Conservation (phyloP, 306 rosid species). For the Rosa chinensis region DNA sequence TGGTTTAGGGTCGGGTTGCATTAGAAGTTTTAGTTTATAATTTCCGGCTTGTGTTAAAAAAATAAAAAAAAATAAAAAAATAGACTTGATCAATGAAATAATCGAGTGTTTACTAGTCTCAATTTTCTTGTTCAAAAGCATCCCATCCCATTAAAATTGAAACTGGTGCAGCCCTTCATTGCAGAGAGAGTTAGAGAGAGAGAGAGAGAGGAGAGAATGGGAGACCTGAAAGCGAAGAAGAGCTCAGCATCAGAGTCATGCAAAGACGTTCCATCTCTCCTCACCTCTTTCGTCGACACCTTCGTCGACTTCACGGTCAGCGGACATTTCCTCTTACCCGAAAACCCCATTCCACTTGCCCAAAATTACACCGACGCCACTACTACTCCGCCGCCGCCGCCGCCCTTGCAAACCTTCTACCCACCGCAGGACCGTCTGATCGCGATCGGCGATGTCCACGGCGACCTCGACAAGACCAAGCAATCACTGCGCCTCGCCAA, state of each 20-base stretch:
- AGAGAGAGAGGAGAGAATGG: background rate
- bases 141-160: no score
- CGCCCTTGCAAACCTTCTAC: slow-evolving; percentile 44
- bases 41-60: no score
- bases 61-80: no score
- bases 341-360: background rate
- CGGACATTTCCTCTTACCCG: slow-evolving; percentile 55
- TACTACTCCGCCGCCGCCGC: no score
- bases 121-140: no score
- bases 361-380: background rate
- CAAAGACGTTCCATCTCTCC: slow-evolving; percentile 49
- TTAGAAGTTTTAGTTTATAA: no score
- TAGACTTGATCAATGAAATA: no score
- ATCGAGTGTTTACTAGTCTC: no score
- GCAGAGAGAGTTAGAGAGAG: background rate
- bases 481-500: slow-evolving; percentile 68
- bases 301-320: slow-evolving; percentile 92
- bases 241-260: slow-evolving; percentile 27
- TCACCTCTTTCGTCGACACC: slow-evolving; percentile 74
- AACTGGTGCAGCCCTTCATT: background rate
- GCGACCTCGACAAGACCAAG: slow-evolving; percentile 80
- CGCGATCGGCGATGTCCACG: slow-evolving; percentile 89
- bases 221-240: background rate
- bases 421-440: slow-evolving; percentile 55
- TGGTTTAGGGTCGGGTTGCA: no score